Base-by-base conservation (phyloP, 305 asterid species). In the Andrographis paniculata region DNA sequence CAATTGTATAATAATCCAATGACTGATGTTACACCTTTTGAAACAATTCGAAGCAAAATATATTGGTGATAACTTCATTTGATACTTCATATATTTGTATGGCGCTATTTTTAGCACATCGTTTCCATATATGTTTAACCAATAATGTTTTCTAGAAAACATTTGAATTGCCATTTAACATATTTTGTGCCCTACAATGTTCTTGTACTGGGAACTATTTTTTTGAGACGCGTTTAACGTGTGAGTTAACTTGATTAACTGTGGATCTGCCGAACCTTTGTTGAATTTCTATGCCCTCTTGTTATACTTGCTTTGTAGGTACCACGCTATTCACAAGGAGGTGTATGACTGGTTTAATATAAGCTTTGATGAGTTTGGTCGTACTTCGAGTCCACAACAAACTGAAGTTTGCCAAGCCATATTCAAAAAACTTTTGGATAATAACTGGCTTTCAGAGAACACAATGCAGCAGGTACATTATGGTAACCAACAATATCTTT, bases 301-400 rank as follows among this genome's bases (percentile, higher is more conserved):
- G 7, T 54, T 27, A 41, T 44, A 27, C 12, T 24, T 33, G 40
- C 39, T 40, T 56, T 63, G 40, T 53, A 89, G 97, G 68, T 91
- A 82, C 50, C 80, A 86, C 64, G 87, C 82, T 1, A 80, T 91
- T 55, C 98, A 86, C 64, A 83, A 66, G 62, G 84, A 70, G 24
- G 94, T 91, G 2, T 91, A 91, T 38, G 42, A 83, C 17, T 91
- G 99, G 99, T 91, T 91, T 53, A 52, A 70, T 56, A 91, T 91
- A 62, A 78, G 82, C 61, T 91, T 91, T 27, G 96, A 91, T 63
- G 84, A 86, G 63, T 91, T 91, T 69, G 96, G 98, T 11, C 92
- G 98, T 42, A 91, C 98, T 12, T 91, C 98, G 49, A 83, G 74
- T 62, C 82, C 95, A 1, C 75, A 91, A 60, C 98, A 91, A 72